A percentile compares a stretch with the other conserved stretches of the same genome.
phyloP scores from a whole-genome alignment of 1,284 basidiomycete species.

The Trametes sp. region DNA sequence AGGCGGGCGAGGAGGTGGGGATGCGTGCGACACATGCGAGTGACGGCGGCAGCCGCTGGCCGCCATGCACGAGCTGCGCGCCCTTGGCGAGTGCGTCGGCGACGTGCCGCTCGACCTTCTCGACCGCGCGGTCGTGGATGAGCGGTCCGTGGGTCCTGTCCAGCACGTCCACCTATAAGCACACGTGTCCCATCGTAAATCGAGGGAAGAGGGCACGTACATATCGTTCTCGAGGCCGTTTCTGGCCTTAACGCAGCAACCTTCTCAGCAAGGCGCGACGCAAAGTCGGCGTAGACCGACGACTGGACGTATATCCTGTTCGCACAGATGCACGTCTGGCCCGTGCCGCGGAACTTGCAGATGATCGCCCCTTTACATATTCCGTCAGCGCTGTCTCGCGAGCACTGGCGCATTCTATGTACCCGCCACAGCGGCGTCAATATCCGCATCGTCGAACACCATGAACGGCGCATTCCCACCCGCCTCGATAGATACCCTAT shows the following conservation, averaged over 20 bases:
- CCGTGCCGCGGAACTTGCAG: constrained; percentile 93
- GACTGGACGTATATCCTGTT: constrained; percentile 91
- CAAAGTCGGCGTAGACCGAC: constrained; percentile 86
- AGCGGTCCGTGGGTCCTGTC: constrained; percentile 93
- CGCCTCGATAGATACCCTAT: constrained; percentile 83
- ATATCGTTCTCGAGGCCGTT: constrained; percentile 84
- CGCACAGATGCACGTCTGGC: constrained; percentile 91
- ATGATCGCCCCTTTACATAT: constrained; percentile 53
- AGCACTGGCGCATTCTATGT: background rate
- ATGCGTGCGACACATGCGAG: too few species aligned
- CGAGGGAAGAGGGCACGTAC: too few species aligned
- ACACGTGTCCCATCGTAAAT: too few species aligned
- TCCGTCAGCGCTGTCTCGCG: background rate
- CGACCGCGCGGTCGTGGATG: constrained; percentile 86
- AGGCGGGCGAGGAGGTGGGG: too few species aligned
- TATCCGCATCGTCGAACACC: constrained; percentile 96
- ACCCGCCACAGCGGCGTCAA: constrained; percentile 93
- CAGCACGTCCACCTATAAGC: too few species aligned
- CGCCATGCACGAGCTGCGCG: constrained; percentile 90
- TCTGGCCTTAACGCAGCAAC: constrained; percentile 93
- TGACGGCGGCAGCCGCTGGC: constrained; percentile 71
- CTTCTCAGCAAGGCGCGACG: constrained; percentile 80
- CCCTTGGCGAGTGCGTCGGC: constrained; percentile 86
- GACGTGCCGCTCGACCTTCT: constrained; percentile 90
- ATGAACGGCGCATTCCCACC: constrained; percentile 95